These are phyloP conservation scores for Protea cynaroides DNA, from an alignment of 164 flowering plant species.

Conservation along the genomic window DNA sequence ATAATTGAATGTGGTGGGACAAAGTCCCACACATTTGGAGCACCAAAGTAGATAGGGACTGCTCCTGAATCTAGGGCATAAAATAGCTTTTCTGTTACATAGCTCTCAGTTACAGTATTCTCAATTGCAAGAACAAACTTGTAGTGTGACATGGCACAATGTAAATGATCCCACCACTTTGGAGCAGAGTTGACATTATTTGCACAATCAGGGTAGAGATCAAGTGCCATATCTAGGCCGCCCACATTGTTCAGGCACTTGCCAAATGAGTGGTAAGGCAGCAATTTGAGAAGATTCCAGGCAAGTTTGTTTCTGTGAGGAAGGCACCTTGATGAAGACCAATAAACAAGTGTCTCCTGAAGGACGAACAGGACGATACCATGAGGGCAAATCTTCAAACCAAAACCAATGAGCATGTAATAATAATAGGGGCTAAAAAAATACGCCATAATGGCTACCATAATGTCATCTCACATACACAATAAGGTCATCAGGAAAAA, in stretches of 20 bases:
- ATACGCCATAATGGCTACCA: too few species aligned
- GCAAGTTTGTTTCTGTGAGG: conserved; percentile 73
- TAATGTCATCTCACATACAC: neutral
- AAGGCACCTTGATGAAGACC: conserved; percentile 98
- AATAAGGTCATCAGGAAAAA: neutral
- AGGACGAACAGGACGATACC: conserved; percentile 1
- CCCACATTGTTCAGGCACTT: conserved; percentile 97
- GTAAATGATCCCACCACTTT: conserved; percentile 97
- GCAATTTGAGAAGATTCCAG: conserved; percentile 47
- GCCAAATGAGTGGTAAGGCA: conserved; percentile 92
- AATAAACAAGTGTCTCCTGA: conserved; percentile 86
- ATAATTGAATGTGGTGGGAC: conserved; percentile 93
- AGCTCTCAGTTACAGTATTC: conserved; percentile 83
- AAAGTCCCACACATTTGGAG: conserved; percentile 87
- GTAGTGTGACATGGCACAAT: conserved; percentile 98
- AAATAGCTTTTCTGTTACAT: conserved; percentile 95
- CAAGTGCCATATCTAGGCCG: conserved; percentile 72
- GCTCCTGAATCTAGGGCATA: conserved; percentile 92
- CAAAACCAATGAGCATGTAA: neutral
- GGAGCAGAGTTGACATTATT: conserved; percentile 39
- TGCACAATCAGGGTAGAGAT: conserved; percentile 69
- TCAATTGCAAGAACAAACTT: conserved; percentile 97
- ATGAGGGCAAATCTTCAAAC: too few species aligned
- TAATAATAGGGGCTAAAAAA: too few species aligned
- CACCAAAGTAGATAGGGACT: conserved; percentile 95